Evolutionary conservation across 129 eudicot genomes (phyloP).

Genomic region (Gnaphalium uliginosum): DNA sequence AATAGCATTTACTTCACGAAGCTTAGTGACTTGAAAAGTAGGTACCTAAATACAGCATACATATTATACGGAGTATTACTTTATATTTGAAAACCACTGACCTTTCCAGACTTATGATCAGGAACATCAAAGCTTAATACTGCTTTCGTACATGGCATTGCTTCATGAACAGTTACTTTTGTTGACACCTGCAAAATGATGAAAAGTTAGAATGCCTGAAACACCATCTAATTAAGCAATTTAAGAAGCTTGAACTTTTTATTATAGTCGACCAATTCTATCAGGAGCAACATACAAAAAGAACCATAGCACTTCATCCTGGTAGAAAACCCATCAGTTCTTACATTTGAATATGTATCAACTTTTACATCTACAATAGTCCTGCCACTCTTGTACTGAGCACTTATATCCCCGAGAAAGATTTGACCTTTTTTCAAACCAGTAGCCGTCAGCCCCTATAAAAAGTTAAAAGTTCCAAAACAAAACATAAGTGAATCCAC

Average conservation of each 20-base stretch:
- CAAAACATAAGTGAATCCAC: not conserved
- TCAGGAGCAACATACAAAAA: not conserved
- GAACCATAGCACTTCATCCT: slow-evolving; percentile 1
- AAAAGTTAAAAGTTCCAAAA: not conserved
- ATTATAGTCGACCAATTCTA: not conserved
- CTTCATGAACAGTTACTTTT: slow-evolving; percentile 65
- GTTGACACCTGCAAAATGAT: slow-evolving; percentile 64
- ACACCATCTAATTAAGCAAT: not conserved
- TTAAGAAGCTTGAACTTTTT: not conserved
- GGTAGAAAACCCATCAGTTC: slow-evolving; percentile 17
- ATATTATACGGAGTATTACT: not conserved
- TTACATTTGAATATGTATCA: slow-evolving; percentile 89
- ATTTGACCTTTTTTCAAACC: slow-evolving; percentile 78
- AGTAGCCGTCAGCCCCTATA: slow-evolving; percentile 86
- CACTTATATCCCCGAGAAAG: slow-evolving; percentile 79
- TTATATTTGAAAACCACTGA: slow-evolving; percentile 31
- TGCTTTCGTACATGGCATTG: slow-evolving; percentile 58
- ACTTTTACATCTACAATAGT: slow-evolving; percentile 87
- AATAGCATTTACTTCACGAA: not conserved
- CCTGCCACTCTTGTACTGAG: slow-evolving; percentile 71
- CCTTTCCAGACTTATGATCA: slow-evolving; percentile 97
- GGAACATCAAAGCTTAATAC: slow-evolving; percentile 86
- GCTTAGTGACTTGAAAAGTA: not conserved
- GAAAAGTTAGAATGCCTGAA: slow-evolving; percentile 9
- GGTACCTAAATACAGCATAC: not conserved